Evolutionary conservation across 2,329 filamentous ascomycete genomes (phyloP).

Genomic region (Massarina eburnea): DNA sequence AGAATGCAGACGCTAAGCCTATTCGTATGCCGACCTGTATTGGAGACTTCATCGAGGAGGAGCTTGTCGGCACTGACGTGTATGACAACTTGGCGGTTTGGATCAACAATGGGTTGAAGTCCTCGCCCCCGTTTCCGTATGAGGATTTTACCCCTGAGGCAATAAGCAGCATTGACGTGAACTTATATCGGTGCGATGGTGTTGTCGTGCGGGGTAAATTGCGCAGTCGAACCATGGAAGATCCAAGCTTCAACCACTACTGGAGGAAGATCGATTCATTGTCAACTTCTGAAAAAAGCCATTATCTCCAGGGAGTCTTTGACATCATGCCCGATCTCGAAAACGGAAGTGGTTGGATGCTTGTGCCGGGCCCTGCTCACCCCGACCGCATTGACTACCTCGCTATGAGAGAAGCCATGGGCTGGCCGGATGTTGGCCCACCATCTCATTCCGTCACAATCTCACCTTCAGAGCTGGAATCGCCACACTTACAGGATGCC

Average conservation of each 20-base stretch:
- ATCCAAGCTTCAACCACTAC: not conserved
- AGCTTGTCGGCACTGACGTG: not conserved
- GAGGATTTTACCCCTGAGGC: not conserved
- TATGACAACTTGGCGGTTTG: not conserved
- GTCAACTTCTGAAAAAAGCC: not conserved
- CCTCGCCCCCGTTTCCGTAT: not conserved
- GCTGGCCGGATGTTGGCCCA: no score
- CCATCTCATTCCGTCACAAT: no score
- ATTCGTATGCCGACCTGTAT: not conserved
- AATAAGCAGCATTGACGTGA: not conserved
- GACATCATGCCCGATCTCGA: not conserved
- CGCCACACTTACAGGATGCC: no score
- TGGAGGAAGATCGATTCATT: not conserved
- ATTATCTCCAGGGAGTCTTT: not conserved
- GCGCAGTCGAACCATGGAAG: not conserved
- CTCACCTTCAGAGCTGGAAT: no score
- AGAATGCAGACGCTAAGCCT: not conserved
- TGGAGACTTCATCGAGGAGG: not conserved
- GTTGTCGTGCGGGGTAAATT: not conserved
- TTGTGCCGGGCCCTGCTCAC: no score
- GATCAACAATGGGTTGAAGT: not conserved
- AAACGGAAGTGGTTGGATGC: no score
- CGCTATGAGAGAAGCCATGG: no score
- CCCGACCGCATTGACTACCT: no score
- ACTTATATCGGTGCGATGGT: not conserved